A percentile compares a stretch with the other conserved stretches of the same genome.
Evolutionary conservation across 768 basidiomycete species (phyloP).

Genomic region (Cystobasidium onofrii): DNA sequence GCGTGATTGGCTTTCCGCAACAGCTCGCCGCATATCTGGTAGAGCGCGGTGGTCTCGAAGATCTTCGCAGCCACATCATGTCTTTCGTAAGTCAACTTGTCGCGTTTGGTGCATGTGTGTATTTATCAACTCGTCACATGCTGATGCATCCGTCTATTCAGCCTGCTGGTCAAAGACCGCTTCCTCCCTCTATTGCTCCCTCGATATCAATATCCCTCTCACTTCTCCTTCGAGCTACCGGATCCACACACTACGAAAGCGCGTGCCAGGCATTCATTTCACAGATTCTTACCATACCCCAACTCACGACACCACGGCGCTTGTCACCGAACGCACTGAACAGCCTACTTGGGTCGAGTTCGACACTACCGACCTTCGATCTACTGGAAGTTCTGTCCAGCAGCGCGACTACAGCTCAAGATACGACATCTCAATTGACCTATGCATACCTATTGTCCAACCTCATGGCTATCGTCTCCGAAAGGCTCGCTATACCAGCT

Average conservation of each 20-base stretch:
- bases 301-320: not conserved
- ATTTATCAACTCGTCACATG: not conserved
- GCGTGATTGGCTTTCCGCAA: not conserved
- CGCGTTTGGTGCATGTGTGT: not conserved
- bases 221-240: not conserved
- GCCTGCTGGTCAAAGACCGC: slow-evolving; percentile 3
- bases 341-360: not conserved
- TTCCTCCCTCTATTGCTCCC: not conserved
- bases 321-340: not conserved
- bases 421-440: not conserved
- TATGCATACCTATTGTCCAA: slow-evolving; percentile 11
- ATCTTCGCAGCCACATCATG: slow-evolving; percentile 22
- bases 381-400: not conserved
- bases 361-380: not conserved
- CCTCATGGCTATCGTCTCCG: not conserved
- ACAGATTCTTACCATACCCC: slow-evolving; percentile 18
- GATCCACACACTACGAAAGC: not conserved
- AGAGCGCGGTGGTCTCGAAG: not conserved
- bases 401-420: not conserved
- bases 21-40: slow-evolving; percentile 22
- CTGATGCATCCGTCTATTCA: not conserved
- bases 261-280: not conserved
- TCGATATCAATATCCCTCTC: slow-evolving; percentile 20
- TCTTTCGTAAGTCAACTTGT: not conserved
- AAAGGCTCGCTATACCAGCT: not conserved